Conservation (phyloP, 129 eudicot species). For the carrot (Daucus carota) region DNA sequence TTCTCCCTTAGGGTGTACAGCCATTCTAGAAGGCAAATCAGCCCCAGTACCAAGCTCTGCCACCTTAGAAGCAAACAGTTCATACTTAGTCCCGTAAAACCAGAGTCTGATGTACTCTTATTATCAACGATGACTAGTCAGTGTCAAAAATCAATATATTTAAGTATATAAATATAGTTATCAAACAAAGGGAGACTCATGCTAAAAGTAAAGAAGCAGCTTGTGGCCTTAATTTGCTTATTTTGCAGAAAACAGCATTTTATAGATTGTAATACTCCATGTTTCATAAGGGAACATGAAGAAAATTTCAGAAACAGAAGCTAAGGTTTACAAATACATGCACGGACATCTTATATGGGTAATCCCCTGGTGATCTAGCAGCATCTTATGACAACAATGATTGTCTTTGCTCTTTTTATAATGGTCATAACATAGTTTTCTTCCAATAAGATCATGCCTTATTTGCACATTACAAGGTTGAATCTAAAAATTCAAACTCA, state of each 20-base stretch:
- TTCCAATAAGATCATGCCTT: no score
- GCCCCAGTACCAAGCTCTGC: constrained; percentile 50
- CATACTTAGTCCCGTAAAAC: background rate
- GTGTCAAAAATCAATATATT: background rate
- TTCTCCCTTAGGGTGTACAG: constrained; percentile 92
- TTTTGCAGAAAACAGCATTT: background rate
- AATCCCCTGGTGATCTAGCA: background rate
- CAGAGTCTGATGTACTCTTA: background rate
- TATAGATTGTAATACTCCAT: background rate
- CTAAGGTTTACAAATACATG: background rate
- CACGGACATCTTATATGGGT: background rate
- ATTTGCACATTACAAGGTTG: no score
- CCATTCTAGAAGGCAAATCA: constrained; percentile 86
- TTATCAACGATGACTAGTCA: background rate
- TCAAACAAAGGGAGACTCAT: background rate
- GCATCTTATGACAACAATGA: no score
- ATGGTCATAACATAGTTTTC: no score
- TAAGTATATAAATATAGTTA: background rate
- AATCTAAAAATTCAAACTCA: no score
- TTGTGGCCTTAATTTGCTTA: background rate
- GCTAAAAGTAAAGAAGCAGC: background rate
- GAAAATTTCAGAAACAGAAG: no score
- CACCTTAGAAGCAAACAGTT: constrained; percentile 31
- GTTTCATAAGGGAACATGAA: background rate
- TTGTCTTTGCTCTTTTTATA: no score